A percentile compares a stretch with the other conserved stretches of the same genome.
Conservation (phyloP, 1,284 basidiomycete species). For the Baeospora myosura region DNA sequence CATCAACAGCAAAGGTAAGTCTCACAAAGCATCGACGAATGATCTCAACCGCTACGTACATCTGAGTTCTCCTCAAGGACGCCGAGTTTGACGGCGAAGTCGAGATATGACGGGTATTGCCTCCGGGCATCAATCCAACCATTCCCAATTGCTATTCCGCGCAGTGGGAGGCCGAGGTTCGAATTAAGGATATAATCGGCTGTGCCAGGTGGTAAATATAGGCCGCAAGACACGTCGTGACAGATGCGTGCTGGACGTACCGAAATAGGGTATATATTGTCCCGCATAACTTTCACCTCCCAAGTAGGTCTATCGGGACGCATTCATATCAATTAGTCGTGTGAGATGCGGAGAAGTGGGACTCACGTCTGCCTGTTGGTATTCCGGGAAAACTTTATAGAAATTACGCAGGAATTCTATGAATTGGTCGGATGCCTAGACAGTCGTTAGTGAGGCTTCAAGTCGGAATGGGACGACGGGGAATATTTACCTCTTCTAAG, state of each 20-base stretch:
- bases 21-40: conserved; percentile 7
- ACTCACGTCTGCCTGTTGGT: conserved; percentile 75
- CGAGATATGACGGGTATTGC: conserved; percentile 89
- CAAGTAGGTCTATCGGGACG: conserved; percentile 68
- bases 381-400: conserved; percentile 88
- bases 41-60: too few relatives aligned
- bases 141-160: conserved; percentile 90
- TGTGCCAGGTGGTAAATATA: conserved; percentile 23
- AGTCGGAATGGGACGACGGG: background rate
- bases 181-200: conserved; percentile 78
- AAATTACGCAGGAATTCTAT: conserved; percentile 84
- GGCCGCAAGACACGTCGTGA: background rate
- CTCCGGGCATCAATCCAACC: conserved; percentile 90
- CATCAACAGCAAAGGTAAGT: conserved; percentile 4
- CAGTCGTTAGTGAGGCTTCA: conserved; percentile 3
- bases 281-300: conserved; percentile 96
- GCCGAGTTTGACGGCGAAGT: conserved; percentile 78
- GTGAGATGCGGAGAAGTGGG: conserved; percentile 10
- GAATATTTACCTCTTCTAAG: conserved; percentile 56
- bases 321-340: conserved; percentile 7
- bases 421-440: conserved; percentile 73
- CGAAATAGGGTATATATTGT: conserved; percentile 97
- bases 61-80: conserved; percentile 70
- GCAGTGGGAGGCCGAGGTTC: conserved; percentile 48
- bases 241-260: conserved; percentile 38